These are phyloP conservation scores for Entomortierella chlamydospora DNA, from an alignment of 192 early-diverging fungal genomes.

Conservation along the genomic window DNA sequence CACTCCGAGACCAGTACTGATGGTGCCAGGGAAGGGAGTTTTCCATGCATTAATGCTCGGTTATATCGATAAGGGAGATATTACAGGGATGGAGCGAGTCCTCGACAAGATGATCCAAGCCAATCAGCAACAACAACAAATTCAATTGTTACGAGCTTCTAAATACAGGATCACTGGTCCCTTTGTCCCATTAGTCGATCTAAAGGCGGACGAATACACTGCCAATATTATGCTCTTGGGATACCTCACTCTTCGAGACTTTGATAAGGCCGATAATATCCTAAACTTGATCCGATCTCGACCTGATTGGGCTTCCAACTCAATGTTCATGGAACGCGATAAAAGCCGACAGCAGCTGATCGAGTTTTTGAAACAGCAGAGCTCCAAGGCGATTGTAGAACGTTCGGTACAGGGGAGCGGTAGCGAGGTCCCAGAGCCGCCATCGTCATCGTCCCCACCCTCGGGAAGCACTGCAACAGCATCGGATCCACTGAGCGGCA, in stretches of 20 bases:
- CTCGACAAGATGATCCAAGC: constrained; percentile 40
- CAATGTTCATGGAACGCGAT: constrained; percentile 27
- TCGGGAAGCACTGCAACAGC: neutral
- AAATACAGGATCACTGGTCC: neutral
- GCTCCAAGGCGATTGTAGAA: constrained; percentile 12
- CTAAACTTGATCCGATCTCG: constrained; percentile 26
- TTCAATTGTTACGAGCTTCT: neutral
- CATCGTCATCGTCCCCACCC: neutral
- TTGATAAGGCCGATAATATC: constrained; percentile 26
- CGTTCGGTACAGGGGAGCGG: neutral
- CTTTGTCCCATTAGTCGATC: constrained; percentile 3
- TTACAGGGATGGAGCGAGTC: constrained; percentile 37
- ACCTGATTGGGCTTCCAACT: constrained; percentile 23
- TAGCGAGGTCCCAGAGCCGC: neutral
- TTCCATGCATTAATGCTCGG: constrained; percentile 51
- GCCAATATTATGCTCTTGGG: constrained; percentile 51
- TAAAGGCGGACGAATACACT: constrained; percentile 46
- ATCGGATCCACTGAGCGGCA: neutral
- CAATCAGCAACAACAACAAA: neutral
- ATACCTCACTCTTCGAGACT: constrained; percentile 18
- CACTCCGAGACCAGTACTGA: neutral
- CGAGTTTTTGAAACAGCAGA: constrained; percentile 18
- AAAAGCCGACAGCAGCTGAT: constrained; percentile 6
- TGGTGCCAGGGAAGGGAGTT: constrained; percentile 36
- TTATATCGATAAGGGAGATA: constrained; percentile 29